Percentiles rank a stretch among this genome's conserved stretches.
phyloP scores from a whole-genome alignment of 768 basidiomycete genomes.

The Chalciporus sphaerocephalus region DNA sequence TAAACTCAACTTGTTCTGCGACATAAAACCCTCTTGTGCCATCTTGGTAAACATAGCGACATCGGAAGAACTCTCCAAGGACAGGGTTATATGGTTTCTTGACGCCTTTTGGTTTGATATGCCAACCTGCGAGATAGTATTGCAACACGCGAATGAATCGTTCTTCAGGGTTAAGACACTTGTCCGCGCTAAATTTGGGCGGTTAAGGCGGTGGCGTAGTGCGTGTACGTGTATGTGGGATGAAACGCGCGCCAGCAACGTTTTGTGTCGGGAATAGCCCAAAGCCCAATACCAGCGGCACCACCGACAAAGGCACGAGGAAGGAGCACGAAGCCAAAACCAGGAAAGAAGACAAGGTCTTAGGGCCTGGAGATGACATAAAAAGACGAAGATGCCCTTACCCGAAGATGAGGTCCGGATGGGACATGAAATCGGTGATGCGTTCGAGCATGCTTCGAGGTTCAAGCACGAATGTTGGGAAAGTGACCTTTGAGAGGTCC shows the following conservation, averaged over 20 bases:
- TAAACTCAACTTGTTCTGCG: conserved; percentile 78
- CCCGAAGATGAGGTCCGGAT: conserved; percentile 97
- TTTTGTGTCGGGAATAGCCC: background rate
- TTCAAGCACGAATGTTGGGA: conserved; percentile 93
- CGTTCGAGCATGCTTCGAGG: conserved; percentile 96
- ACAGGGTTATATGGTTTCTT: conserved; percentile 99
- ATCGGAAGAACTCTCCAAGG: conserved; percentile 97
- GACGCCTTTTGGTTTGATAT: conserved; percentile 98
- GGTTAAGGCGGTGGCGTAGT: conserved; percentile 2
- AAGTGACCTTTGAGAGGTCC: conserved; percentile 93
- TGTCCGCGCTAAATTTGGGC: conserved; percentile 57
- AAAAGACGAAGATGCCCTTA: conserved; percentile 36
- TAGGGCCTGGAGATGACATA: conserved; percentile 19
- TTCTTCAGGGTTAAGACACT: conserved; percentile 80
- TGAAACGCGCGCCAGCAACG: background rate
- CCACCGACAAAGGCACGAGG: background rate
- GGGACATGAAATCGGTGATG: conserved; percentile 99
- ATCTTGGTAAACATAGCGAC: conserved; percentile 87
- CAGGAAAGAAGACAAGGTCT: conserved; percentile 11
- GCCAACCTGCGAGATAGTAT: conserved; percentile 99
- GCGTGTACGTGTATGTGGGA: background rate
- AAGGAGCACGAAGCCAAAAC: background rate
- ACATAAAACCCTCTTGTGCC: conserved; percentile 95
- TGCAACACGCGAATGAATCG: conserved; percentile 87
- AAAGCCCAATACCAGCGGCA: background rate